Percentiles rank a stretch among this genome's conserved stretches.
Conservation (phyloP, 257 asterid genomes). For the Solanum pinnatisectum region DNA sequence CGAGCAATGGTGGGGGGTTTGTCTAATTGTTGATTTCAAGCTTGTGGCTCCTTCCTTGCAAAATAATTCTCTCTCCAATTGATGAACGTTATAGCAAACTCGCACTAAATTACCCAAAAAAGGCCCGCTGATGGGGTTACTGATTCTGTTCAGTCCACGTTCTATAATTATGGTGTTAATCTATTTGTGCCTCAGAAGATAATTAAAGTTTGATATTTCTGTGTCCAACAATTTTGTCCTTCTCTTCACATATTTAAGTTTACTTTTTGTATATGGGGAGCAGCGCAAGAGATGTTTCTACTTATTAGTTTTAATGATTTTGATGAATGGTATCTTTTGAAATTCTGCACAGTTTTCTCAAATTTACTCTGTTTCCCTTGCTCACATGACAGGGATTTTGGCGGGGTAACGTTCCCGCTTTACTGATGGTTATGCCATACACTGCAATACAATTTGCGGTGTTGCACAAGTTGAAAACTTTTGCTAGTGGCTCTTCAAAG, state of each 20-base stretch:
- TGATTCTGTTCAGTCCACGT: background rate
- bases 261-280: background rate
- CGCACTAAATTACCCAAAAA: background rate
- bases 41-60: background rate
- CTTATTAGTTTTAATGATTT: background rate
- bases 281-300: background rate
- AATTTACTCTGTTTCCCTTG: background rate
- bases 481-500: constrained; percentile 83
- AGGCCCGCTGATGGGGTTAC: background rate
- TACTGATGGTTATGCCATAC: constrained; percentile 96
- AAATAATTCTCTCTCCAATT: background rate
- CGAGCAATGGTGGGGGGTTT: background rate
- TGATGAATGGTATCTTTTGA: background rate
- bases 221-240: background rate
- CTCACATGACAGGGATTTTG: constrained; percentile 64
- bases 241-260: background rate
- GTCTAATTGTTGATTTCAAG: background rate
- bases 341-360: background rate
- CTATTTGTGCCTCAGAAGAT: background rate
- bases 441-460: constrained; percentile 88
- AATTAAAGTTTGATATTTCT: background rate
- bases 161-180: background rate
- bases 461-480: constrained; percentile 64
- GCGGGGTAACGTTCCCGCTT: constrained; percentile 96
- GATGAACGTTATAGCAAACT: background rate